These are phyloP conservation scores for Retiboletus flavoniger DNA, from an alignment of 1,284 basidiomycete species.

Conservation along the genomic window DNA sequence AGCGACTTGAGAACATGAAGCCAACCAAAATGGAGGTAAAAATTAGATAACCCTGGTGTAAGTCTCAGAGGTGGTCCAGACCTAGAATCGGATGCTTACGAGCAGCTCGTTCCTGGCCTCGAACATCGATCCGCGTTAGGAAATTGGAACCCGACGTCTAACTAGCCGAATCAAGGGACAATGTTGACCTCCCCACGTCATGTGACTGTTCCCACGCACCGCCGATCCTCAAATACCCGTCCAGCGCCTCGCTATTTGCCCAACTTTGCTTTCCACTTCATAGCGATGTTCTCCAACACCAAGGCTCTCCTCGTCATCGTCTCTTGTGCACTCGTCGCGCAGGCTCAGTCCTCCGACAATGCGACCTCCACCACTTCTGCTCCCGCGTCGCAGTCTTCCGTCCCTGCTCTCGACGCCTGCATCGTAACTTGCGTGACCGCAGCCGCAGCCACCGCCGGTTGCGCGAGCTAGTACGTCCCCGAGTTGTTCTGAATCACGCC, in stretches of 20 bases:
- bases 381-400: background rate
- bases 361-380: background rate
- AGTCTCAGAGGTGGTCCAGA: constrained; percentile 10
- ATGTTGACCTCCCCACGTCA: too few relatives aligned
- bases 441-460: constrained; percentile 5
- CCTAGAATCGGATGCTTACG: too few relatives aligned
- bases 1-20: background rate
- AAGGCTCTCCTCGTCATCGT: constrained; percentile 18
- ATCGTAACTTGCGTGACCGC: constrained; percentile 4
- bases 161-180: too few relatives aligned
- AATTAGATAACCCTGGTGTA: constrained; percentile 14
- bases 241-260: background rate
- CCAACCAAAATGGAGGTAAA: constrained; percentile 9
- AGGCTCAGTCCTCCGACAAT: constrained; percentile 13
- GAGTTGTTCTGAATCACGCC: too few relatives aligned
- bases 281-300: constrained; percentile 19
- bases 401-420: constrained; percentile 6
- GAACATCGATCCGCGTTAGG: background rate
- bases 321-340: constrained; percentile 17
- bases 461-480: constrained; percentile 19
- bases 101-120: constrained; percentile 12
- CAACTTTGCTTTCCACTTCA: background rate
- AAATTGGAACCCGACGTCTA: background rate
- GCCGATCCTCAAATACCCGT: constrained; percentile 16
- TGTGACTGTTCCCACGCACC: constrained; percentile 17